Evolutionary conservation across 1,284 basidiomycete genomes (phyloP), one percentile per base, ranked within the genome.

Genomic region (Lignosus rhinocerotis): DNA sequence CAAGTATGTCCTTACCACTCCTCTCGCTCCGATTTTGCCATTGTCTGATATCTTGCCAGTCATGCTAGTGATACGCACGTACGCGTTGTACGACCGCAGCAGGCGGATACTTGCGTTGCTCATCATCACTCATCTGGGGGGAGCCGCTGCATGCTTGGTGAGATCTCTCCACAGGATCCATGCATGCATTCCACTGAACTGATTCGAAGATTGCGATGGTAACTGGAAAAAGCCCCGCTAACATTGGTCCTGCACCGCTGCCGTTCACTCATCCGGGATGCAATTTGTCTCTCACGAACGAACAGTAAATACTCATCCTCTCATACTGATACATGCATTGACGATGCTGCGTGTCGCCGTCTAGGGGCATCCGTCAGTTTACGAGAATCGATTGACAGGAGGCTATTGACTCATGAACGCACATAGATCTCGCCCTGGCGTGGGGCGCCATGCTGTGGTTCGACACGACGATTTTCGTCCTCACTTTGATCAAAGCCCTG

Each of bases 41-140:
- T n/a, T n/a, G 3, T 30, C 31, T 31, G 11, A 42, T 46, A 31
- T 30, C 9, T 12, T 10, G 16, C 4, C 19, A 66, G 64, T 62
- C 30, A 55, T 59, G 54, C 53, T 64, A n/a, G 49, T 60, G 8
- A 46, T 64, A 32, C 56, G 62, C 4, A 65, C 63, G 10, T 65
- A 61, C 30, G 65, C 65, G 4, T 45, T 66, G 44, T 65, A 66
- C 43, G 56, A 61, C 12, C 59, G 65, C 3, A 63, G 59, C 31
- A 59, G 44, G 44, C 58, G 61, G 3, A 58, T 66, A 33, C 59
- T 66, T 14, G 41, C 41, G 1, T 16, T 65, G 3, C 60, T 66
- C 17, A 21, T 64, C 19, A 32, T 52, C 9, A 54, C 56, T 0
- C 60, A 64, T 17, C 14, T 63, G 3, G 55, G 52, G 16, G 65